Conservation (phyloP, 495 filamentous ascomycete species). For the Aspergillus ellipticus region DNA sequence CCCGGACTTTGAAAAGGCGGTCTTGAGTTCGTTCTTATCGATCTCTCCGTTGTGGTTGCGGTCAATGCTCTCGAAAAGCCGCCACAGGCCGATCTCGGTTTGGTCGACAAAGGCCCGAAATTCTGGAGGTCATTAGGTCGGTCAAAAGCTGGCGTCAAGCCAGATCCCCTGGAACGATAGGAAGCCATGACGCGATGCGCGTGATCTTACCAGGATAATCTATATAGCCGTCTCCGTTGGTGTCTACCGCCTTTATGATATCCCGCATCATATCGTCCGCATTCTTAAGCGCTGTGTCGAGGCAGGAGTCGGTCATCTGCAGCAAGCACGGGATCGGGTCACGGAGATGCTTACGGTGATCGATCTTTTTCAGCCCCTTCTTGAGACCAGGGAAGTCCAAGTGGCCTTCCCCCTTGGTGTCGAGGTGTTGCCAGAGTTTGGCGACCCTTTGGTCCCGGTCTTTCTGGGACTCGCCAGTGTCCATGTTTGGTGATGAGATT, state of each 20-base stretch:
- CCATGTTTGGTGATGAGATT: constrained; percentile 39
- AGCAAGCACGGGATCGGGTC: constrained; percentile 23
- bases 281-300: constrained; percentile 76
- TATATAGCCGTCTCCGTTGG: constrained; percentile 81
- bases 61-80: constrained; percentile 85
- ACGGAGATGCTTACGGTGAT: constrained; percentile 71
- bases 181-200: constrained; percentile 15
- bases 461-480: constrained; percentile 59
- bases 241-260: constrained; percentile 78
- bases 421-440: constrained; percentile 75
- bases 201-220: constrained; percentile 73
- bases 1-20: constrained; percentile 73
- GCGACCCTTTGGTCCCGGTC: constrained; percentile 73
- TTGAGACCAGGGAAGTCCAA: constrained; percentile 80
- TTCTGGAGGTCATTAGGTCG: constrained; percentile 52
- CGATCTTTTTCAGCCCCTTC: constrained; percentile 79
- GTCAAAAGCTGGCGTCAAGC: constrained; percentile 16
- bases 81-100: constrained; percentile 75
- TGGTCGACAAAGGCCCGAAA: constrained; percentile 83
- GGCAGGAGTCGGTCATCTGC: constrained; percentile 28
- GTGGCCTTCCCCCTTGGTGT: constrained; percentile 69
- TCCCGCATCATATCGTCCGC: constrained; percentile 80
- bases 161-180: constrained; percentile 7
- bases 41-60: constrained; percentile 82
- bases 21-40: constrained; percentile 75